A percentile compares a stretch with the other conserved stretches of the same genome.
phyloP scores from a whole-genome alignment of 805 yeast genomes.

The Kurtzmaniella cleridarum region DNA sequence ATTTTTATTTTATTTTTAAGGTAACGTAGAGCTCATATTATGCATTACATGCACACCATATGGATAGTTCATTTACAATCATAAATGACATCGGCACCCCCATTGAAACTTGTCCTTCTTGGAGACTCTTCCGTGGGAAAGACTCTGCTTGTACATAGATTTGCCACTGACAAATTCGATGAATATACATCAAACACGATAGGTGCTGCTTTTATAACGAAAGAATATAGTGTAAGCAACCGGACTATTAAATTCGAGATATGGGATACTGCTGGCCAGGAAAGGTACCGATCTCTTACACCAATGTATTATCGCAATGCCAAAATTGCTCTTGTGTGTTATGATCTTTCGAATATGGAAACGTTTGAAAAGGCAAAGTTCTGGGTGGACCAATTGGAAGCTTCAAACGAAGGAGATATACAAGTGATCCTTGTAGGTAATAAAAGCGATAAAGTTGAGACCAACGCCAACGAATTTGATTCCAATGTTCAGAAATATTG shows the following conservation, averaged over 20 bases:
- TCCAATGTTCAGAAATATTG: too few species aligned
- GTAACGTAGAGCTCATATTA: too few species aligned
- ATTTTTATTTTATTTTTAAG: too few species aligned
- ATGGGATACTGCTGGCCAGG: conserved; percentile 89
- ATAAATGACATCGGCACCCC: conserved; percentile 13
- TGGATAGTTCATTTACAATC: not conserved
- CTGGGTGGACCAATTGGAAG: conserved; percentile 80
- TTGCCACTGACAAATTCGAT: conserved; percentile 68
- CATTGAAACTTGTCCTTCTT: conserved; percentile 35
- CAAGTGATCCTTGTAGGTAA: conserved; percentile 66
- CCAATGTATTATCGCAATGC: conserved; percentile 83
- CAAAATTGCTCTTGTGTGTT: conserved; percentile 71
- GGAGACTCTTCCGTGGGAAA: conserved; percentile 62
- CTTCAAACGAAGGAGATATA: conserved; percentile 19
- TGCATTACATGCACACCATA: not conserved
- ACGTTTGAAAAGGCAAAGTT: conserved; percentile 68
- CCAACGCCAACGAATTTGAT: too few species aligned
- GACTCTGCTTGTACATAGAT: conserved; percentile 75
- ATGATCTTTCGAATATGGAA: conserved; percentile 57
- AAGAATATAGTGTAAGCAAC: conserved; percentile 30
- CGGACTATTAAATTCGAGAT: conserved; percentile 60
- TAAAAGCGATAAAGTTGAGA: conserved; percentile 58
- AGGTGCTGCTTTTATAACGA: conserved; percentile 97
- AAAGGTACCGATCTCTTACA: conserved; percentile 68
- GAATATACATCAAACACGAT: conserved; percentile 83